Evolutionary conservation across 192 early-diverging fungal genomes (phyloP).

Genomic region (Linnemannia exigua): DNA sequence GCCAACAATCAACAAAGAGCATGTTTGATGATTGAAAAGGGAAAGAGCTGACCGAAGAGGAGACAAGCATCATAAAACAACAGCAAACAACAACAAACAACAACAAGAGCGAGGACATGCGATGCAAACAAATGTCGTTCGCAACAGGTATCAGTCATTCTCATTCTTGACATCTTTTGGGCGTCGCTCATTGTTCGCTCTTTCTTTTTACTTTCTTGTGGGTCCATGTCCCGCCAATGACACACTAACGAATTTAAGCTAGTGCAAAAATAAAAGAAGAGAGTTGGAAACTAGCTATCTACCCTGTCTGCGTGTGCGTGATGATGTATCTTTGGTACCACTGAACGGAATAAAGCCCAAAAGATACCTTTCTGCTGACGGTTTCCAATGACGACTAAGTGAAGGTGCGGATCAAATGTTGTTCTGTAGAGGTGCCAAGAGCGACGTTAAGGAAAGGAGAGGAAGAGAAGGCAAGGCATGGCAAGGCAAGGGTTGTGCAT

Average conservation of each 20-base stretch:
- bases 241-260: background rate
- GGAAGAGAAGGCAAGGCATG: no score
- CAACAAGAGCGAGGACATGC: background rate
- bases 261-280: background rate
- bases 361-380: background rate
- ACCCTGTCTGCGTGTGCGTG: no score
- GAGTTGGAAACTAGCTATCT: background rate
- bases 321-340: conserved; percentile 1
- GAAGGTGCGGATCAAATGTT: background rate
- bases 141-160: background rate
- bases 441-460: no score
- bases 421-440: background rate
- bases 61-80: background rate
- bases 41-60: background rate
- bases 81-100: no score
- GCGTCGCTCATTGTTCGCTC: background rate
- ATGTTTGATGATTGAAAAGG: background rate
- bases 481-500: no score
- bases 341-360: background rate
- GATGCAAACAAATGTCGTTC: background rate
- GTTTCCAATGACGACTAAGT: background rate
- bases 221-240: background rate
- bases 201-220: background rate
- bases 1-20: background rate
- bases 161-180: background rate